Conservation (phyloP, 2,329 filamentous ascomycete genomes). For the Botrytis byssoidea region DNA sequence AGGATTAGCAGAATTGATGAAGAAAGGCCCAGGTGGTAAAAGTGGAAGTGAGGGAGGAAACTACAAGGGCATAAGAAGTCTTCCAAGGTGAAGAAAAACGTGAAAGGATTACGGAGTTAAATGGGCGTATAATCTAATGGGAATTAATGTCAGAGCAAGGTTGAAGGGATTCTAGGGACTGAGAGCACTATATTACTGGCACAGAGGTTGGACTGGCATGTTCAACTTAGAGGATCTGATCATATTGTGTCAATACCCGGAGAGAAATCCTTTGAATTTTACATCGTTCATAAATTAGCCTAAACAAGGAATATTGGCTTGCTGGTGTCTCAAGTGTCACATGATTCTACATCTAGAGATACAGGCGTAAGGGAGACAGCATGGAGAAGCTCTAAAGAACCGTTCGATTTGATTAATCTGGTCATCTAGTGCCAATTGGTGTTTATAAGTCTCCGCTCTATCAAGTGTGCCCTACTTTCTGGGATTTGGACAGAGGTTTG, state of each 20-base stretch:
- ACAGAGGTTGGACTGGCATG: neutral
- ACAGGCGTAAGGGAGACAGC: too few species aligned
- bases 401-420: neutral
- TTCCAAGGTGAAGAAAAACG: conserved; percentile 29
- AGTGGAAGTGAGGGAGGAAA: conserved; percentile 15
- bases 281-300: neutral
- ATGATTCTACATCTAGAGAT: neutral
- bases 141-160: neutral
- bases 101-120: neutral
- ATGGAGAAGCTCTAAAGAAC: neutral
- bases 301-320: neutral
- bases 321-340: neutral
- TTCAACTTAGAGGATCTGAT: neutral
- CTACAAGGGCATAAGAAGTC: conserved; percentile 24
- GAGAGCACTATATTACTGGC: neutral
- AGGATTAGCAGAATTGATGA: conserved; percentile 69
- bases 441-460: neutral
- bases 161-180: neutral
- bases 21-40: conserved; percentile 48
- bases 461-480: neutral
- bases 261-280: neutral
- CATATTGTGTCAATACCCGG: neutral
- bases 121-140: neutral
- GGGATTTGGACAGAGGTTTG: neutral
- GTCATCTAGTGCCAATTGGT: neutral